Conservation (phyloP, 1,139 yeast species). For the Pichia sp. region DNA sequence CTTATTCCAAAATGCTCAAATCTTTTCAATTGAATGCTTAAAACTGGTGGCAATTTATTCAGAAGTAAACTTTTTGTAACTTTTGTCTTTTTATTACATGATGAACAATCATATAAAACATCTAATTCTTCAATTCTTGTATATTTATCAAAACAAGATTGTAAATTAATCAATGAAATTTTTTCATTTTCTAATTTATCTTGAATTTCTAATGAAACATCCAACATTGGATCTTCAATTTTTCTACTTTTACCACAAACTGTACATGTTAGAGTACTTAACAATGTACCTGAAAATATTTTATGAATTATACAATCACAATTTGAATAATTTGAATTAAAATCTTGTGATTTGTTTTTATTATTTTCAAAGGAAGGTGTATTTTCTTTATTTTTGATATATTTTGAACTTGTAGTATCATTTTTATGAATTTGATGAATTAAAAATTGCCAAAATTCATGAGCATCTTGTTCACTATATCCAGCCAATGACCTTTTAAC, state of each 20-base stretch:
- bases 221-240: conserved; percentile 87
- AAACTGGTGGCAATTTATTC: conserved; percentile 64
- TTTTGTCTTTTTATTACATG: conserved; percentile 53
- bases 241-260: conserved; percentile 58
- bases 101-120: conserved; percentile 60
- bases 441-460: conserved; percentile 90
- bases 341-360: neutral
- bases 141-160: conserved; percentile 68
- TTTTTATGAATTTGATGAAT: conserved; percentile 75
- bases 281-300: conserved; percentile 69
- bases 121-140: conserved; percentile 75
- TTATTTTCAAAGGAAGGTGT: conserved; percentile 18
- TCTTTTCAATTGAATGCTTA: conserved; percentile 79
- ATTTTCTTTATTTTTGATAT: conserved; percentile 16
- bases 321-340: conserved; percentile 5
- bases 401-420: conserved; percentile 22
- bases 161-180: conserved; percentile 31
- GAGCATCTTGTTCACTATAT: conserved; percentile 96
- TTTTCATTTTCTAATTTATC: conserved; percentile 20
- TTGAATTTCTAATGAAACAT: conserved; percentile 70
- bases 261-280: conserved; percentile 68
- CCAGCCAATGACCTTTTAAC: conserved; percentile 83
- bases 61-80: conserved; percentile 71
- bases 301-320: conserved; percentile 80
- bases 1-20: conserved; percentile 71